Evolutionary conservation across 2,329 filamentous ascomycete genomes (phyloP), one percentile per base, ranked within the genome.

Genomic region (Dactylellina parvicollis): DNA sequence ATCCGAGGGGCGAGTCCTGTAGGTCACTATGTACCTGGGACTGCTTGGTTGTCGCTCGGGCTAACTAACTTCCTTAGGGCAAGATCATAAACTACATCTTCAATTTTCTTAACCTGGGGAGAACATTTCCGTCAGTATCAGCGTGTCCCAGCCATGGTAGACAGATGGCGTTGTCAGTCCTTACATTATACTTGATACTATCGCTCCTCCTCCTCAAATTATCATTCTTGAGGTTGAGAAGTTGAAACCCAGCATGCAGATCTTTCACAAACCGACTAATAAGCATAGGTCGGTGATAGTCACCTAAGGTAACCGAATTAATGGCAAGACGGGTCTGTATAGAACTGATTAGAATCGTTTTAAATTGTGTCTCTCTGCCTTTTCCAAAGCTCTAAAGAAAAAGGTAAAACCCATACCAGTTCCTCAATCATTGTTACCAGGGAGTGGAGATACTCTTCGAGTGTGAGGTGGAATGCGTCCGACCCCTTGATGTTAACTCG

Each of bases 151-250:
- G 3, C 2, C 28, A 34, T 26, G 36, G 22, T 1, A 20, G 1
- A 38, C 12, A 22, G 20, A n/a, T 7, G 5, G 3, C 18, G 7
- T 2, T 8, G 10, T 50, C n/a, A 38, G 12, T 14, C 69, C 83
- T 74, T 79, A 85, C 84, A 78, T 90, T 90, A 80, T 99, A 99
- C 85, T 99, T 99, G 81, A 99, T 90, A 3, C 90, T 90, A 82
- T 99, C 95, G 64, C 92, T 92, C 75, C 92, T 86, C 83, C 92
- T 92, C 71, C 95, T 87, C 79, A 99, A 82, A 20, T 89, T 88
- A 80, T 99, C 95, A 79, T 99, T 99, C 85, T 98, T 98, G 77
- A 99, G 85, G 80, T 99, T 99, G 76, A 99, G 86, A 76, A 98
- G 87, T 85, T 98, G 95, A 83, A 99, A 99, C 14, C 94, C 95